Percentiles rank a stretch among this genome's conserved stretches.
Conservation (phyloP, 2,329 filamentous ascomycete species). For the Aspergillus felis region DNA sequence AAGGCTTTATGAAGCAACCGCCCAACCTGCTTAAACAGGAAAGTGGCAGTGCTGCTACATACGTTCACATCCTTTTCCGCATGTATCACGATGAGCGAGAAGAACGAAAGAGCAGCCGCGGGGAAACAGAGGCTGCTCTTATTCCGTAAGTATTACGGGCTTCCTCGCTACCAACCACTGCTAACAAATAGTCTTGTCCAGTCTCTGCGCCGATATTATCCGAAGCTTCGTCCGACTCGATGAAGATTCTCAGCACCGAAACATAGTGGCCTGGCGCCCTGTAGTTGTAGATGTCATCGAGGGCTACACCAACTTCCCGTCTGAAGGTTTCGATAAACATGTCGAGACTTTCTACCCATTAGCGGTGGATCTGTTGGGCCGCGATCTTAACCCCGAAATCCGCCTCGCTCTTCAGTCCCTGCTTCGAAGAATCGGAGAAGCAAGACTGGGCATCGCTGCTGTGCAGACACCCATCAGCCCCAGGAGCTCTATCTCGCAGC, state of each 20-base stretch:
- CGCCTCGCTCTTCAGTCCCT: conserved; percentile 73
- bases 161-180: not conserved
- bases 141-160: conserved; percentile 59
- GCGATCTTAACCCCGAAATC: conserved; percentile 77
- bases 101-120: conserved; percentile 73
- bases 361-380: conserved; percentile 73
- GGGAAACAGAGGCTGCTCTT: conserved; percentile 83
- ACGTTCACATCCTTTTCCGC: conserved; percentile 89
- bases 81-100: conserved; percentile 93
- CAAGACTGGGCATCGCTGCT: conserved; percentile 50
- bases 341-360: conserved; percentile 82
- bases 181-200: conserved; percentile 26
- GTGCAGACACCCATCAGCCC: conserved; percentile 28
- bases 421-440: conserved; percentile 78
- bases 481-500: conserved; percentile 34
- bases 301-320: conserved; percentile 80
- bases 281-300: conserved; percentile 97
- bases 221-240: conserved; percentile 79
- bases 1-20: conserved; percentile 99
- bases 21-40: conserved; percentile 98
- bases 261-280: conserved; percentile 94
- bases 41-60: conserved; percentile 85
- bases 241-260: conserved; percentile 93
- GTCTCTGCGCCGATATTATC: conserved; percentile 89
- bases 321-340: conserved; percentile 73